phyloP scores from a whole-genome alignment of 495 filamentous ascomycete species.

The Penicillium simplicissimum region DNA sequence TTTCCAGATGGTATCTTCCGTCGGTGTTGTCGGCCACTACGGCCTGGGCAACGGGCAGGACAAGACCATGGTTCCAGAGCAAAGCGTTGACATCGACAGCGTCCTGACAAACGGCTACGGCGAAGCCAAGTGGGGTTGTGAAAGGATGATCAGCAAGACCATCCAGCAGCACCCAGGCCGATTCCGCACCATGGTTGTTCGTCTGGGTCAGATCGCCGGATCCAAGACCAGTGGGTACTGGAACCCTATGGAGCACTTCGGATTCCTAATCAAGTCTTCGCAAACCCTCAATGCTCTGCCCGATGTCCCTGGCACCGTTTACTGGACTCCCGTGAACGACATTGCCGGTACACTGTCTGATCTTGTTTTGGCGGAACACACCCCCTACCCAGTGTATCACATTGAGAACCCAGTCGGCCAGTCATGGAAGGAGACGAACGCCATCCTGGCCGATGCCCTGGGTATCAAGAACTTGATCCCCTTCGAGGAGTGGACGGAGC shows the following conservation, averaged over 20 bases:
- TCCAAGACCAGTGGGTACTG: constrained; percentile 52
- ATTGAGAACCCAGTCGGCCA: constrained; percentile 56
- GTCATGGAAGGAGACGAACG: constrained; percentile 46
- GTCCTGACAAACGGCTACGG: constrained; percentile 40
- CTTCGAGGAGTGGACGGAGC: constrained; percentile 48
- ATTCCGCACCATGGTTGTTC: constrained; percentile 26
- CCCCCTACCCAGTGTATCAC: constrained; percentile 50
- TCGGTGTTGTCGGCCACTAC: constrained; percentile 50
- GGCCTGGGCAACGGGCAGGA: constrained; percentile 26
- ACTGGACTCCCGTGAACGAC: constrained; percentile 53
- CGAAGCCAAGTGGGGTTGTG: constrained; percentile 51
- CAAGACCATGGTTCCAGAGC: constrained; percentile 26
- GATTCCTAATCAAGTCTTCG: constrained; percentile 52
- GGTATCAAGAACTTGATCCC: constrained; percentile 44
- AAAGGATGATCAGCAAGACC: constrained; percentile 43
- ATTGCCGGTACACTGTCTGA: constrained; percentile 43
- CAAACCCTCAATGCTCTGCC: constrained; percentile 33
- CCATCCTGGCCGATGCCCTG: constrained; percentile 44
- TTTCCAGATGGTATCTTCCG: constrained; percentile 54
- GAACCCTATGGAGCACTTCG: constrained; percentile 54
- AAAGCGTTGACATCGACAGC: constrained; percentile 10
- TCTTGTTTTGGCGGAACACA: constrained; percentile 28
- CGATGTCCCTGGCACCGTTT: constrained; percentile 41
- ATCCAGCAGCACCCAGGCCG: constrained; percentile 8
- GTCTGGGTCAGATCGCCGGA: constrained; percentile 53